A percentile compares a stretch with the other conserved stretches of the same genome.
phyloP scores from a whole-genome alignment of 2,329 filamentous ascomycete genomes.

The Beauveria caledonica region DNA sequence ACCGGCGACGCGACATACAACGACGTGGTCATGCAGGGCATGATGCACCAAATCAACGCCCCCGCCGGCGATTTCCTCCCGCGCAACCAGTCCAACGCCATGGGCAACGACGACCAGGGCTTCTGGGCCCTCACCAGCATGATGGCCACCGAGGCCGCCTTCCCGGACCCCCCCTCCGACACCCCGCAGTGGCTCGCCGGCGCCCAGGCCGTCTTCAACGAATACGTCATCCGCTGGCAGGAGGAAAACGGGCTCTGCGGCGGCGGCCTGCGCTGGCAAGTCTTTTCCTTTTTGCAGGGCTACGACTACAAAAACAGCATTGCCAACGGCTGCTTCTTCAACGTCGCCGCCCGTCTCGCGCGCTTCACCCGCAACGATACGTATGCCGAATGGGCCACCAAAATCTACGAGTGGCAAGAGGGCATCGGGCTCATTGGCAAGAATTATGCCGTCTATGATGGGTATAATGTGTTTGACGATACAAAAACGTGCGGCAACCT shows the following conservation, averaged over 20 bases:
- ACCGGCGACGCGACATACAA: slow-evolving; percentile 56
- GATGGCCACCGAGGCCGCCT: slow-evolving; percentile 62
- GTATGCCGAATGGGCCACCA: slow-evolving; percentile 68
- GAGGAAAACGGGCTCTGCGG: slow-evolving; percentile 40
- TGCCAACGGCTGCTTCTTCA: slow-evolving; percentile 63
- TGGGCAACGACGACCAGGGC: slow-evolving; percentile 60
- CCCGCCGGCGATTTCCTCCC: slow-evolving; percentile 51
- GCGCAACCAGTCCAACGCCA: slow-evolving; percentile 41
- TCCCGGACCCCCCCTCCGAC: slow-evolving; percentile 50
- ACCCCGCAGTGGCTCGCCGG: slow-evolving; percentile 66
- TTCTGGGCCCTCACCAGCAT: slow-evolving; percentile 72
- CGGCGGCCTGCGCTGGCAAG: slow-evolving; percentile 80
- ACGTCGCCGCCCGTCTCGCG: slow-evolving; percentile 61
- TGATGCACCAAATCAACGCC: slow-evolving; percentile 44
- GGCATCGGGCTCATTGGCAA: slow-evolving; percentile 48
- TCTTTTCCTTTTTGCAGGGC: slow-evolving; percentile 68
- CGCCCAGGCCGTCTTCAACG: slow-evolving; percentile 72
- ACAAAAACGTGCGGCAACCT: slow-evolving; percentile 39
- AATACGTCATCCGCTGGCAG: slow-evolving; percentile 68
- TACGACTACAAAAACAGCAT: slow-evolving; percentile 62
- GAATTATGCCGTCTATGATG: slow-evolving; percentile 44
- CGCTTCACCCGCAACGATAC: slow-evolving; percentile 72
- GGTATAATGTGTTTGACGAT: slow-evolving; percentile 28
- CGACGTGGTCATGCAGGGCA: slow-evolving; percentile 42
- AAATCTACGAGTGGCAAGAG: slow-evolving; percentile 58